Evolutionary conservation across 345 rosid species (phyloP).

Genomic region (Hibiscus mutabilis): DNA sequence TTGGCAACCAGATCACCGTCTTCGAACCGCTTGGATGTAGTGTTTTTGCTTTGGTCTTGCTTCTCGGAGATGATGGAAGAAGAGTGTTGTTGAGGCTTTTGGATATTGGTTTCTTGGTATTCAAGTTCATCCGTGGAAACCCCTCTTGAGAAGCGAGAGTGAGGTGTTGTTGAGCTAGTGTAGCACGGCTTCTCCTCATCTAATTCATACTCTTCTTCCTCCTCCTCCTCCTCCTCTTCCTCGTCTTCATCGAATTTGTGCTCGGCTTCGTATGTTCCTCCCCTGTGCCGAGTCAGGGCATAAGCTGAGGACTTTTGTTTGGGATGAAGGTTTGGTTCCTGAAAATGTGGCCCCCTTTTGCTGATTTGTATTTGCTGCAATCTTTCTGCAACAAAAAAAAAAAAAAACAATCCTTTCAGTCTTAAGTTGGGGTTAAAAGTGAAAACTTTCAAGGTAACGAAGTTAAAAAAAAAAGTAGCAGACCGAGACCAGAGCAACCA

Average conservation of each 20-base stretch:
- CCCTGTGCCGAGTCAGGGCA: slow-evolving; percentile 21
- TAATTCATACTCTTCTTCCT: slow-evolving; percentile 45
- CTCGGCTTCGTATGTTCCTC: slow-evolving; percentile 18
- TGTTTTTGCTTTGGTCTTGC: slow-evolving; percentile 1
- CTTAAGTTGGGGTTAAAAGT: not conserved
- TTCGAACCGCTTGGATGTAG: slow-evolving; percentile 28
- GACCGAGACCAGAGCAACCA: slow-evolving; percentile 40
- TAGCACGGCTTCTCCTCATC: slow-evolving; percentile 76
- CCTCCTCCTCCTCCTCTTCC: slow-evolving; percentile 39
- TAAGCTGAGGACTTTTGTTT: slow-evolving; percentile 25
- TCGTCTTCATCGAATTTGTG: slow-evolving; percentile 30
- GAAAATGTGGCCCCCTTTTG: slow-evolving; percentile 18
- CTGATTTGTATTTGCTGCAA: slow-evolving; percentile 27
- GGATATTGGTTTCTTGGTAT: slow-evolving; percentile 26
- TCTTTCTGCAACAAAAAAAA: slow-evolving; percentile 26
- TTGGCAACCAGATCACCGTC: slow-evolving; percentile 39
- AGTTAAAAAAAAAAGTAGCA: not conserved
- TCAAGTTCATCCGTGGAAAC: slow-evolving; percentile 68
- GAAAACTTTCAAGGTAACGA: not conserved
- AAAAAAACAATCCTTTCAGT: not conserved
- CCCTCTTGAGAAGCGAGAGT: slow-evolving; percentile 75
- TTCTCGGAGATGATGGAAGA: slow-evolving; percentile 11
- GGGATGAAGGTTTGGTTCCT: slow-evolving; percentile 33
- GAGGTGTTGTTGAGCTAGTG: slow-evolving; percentile 80
- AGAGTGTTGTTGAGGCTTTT: slow-evolving; percentile 5